A percentile compares a stretch with the other conserved stretches of the same genome.
Evolutionary conservation across 805 yeast species (phyloP).

Genomic region (Wickerhamomyces xylosicus): DNA sequence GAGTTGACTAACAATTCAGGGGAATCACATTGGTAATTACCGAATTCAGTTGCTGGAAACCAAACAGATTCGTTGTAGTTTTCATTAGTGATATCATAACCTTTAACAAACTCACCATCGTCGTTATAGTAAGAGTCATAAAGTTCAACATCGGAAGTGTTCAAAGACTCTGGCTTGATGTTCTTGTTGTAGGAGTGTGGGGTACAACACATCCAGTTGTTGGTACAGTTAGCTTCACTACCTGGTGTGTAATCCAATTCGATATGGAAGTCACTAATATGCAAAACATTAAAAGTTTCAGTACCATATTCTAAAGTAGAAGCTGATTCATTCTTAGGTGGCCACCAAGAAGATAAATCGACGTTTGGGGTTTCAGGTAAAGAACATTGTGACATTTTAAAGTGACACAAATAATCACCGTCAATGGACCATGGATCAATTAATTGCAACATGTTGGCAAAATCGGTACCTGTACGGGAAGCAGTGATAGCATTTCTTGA

Average conservation of each 20-base stretch:
- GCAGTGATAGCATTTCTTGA: slow-evolving; percentile 28
- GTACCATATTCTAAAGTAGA: slow-evolving; percentile 20
- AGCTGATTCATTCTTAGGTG: slow-evolving; percentile 30
- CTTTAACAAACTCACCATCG: slow-evolving; percentile 19
- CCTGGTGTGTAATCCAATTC: slow-evolving; percentile 45
- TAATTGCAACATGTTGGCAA: slow-evolving; percentile 37
- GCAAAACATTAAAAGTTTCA: slow-evolving; percentile 49
- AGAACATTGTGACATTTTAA: slow-evolving; percentile 36
- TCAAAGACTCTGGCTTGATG: slow-evolving; percentile 8
- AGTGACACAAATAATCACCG: slow-evolving; percentile 55
- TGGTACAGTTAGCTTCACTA: slow-evolving; percentile 47
- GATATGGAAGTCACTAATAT: slow-evolving; percentile 57
- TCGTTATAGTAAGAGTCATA: slow-evolving; percentile 21
- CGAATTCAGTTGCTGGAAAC: slow-evolving; percentile 51
- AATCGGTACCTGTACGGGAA: slow-evolving; percentile 32
- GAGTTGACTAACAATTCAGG: slow-evolving; percentile 54
- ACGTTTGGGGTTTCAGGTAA: slow-evolving; percentile 43
- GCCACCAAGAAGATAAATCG: slow-evolving; percentile 34
- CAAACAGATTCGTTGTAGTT: slow-evolving; percentile 26
- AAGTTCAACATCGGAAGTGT: slow-evolving; percentile 18
- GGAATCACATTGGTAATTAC: slow-evolving; percentile 54
- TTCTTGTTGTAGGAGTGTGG: slow-evolving; percentile 19
- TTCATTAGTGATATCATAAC: slow-evolving; percentile 22
- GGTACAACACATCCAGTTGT: slow-evolving; percentile 46
- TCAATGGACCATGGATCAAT: slow-evolving; percentile 45